A percentile compares a stretch with the other conserved stretches of the same genome.
phyloP scores from a whole-genome alignment of 1,284 basidiomycete species.

The Neonothopanus nambi region DNA sequence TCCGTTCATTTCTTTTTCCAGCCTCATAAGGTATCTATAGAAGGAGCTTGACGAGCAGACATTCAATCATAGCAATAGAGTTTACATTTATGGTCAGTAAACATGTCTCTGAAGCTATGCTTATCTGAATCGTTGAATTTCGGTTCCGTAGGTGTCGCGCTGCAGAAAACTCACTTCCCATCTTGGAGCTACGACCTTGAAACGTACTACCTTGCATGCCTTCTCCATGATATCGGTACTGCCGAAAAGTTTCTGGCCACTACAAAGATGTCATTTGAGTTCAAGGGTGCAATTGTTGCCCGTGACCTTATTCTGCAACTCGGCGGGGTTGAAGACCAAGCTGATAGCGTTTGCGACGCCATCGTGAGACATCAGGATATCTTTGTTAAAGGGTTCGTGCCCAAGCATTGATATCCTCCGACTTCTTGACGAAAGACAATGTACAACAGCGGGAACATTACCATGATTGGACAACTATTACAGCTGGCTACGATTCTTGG shows the following conservation, averaged over 20 bases:
- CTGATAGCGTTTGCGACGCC: slow-evolving; percentile 57
- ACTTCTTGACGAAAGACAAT: not conserved
- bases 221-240: slow-evolving; percentile 59
- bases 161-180: slow-evolving; percentile 50
- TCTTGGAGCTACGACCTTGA: slow-evolving; percentile 46
- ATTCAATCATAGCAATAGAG: slow-evolving; percentile 52
- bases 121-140: not conserved
- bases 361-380: slow-evolving; percentile 63
- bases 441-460: slow-evolving; percentile 46
- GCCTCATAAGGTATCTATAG: slow-evolving; percentile 22
- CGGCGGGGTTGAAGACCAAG: slow-evolving; percentile 50
- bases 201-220: slow-evolving; percentile 54
- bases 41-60: slow-evolving; percentile 49
- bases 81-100: slow-evolving; percentile 47
- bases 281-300: slow-evolving; percentile 57
- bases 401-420: not conserved
- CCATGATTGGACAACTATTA: slow-evolving; percentile 52
- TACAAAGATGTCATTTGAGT: slow-evolving; percentile 61
- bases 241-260: slow-evolving; percentile 49
- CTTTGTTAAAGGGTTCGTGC: slow-evolving; percentile 47
- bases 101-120: not conserved
- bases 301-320: slow-evolving; percentile 47
- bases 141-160: slow-evolving; percentile 38
- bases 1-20: not conserved
- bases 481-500: slow-evolving; percentile 54